Conservation (phyloP, 305 asterid genomes). For the Fraxinus floribunda region DNA sequence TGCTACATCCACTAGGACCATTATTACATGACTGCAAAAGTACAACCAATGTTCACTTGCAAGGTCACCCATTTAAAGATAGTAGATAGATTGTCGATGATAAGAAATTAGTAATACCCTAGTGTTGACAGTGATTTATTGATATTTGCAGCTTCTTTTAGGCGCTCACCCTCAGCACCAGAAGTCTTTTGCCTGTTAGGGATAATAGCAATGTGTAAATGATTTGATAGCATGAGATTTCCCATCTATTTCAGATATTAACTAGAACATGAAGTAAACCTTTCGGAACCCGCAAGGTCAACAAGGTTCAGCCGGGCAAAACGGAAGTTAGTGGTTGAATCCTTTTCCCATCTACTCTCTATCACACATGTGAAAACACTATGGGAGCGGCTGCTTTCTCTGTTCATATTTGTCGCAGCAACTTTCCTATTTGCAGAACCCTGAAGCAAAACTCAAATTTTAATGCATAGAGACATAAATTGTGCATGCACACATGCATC, state of each 20-base stretch:
- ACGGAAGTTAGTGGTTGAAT: conserved; percentile 80
- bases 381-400: conserved; percentile 99
- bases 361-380: conserved; percentile 97
- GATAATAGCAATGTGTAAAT: conserved; percentile 21
- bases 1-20: conserved; percentile 95
- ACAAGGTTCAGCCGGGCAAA: conserved; percentile 94
- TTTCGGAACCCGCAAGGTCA: conserved; percentile 99
- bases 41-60: conserved; percentile 14
- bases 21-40: conserved; percentile 82
- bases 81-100: conserved; percentile 11
- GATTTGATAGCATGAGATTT: not conserved
- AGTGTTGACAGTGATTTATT: conserved; percentile 88
- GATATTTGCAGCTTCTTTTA: conserved; percentile 94
- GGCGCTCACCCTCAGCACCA: conserved; percentile 98
- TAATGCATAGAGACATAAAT: conserved; percentile 13
- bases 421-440: conserved; percentile 91
- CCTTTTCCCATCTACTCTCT: conserved; percentile 95
- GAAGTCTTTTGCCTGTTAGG: conserved; percentile 85
- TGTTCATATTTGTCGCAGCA: conserved; percentile 97
- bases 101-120: conserved; percentile 54
- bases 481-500: conserved; percentile 2
- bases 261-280: conserved; percentile 41
- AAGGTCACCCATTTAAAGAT: conserved; percentile 17
- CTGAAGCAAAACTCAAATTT: conserved; percentile 38
- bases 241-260: conserved; percentile 10